Percentiles rank a stretch among this genome's conserved stretches.
These are phyloP conservation scores for Pecoramyces ruminantium DNA, from an alignment of 192 early-diverging fungal species.

Conservation along the genomic window DNA sequence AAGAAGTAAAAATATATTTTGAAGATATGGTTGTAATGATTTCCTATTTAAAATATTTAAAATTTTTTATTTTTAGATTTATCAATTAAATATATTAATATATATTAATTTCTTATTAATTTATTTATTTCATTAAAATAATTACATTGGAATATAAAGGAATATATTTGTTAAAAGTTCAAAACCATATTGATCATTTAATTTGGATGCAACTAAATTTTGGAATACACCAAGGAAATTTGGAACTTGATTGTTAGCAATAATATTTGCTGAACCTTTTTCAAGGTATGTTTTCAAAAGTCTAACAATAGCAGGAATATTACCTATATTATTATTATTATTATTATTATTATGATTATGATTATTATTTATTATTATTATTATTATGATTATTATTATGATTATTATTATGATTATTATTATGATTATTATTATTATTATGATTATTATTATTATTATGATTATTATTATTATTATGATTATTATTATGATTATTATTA, in stretches of 20 bases:
- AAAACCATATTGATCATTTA: slow-evolving; percentile 76
- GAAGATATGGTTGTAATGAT: slow-evolving; percentile 27
- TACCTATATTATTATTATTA: slow-evolving; percentile 28
- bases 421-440: no score
- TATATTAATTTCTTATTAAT: no score
- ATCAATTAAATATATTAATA: no score
- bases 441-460: no score
- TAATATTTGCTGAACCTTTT: slow-evolving; percentile 50
- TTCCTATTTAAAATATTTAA: slow-evolving; percentile 4
- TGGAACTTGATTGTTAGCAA: slow-evolving; percentile 50
- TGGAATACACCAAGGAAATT: slow-evolving; percentile 86
- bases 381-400: no score
- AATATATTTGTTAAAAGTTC: slow-evolving; percentile 62
- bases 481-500: no score
- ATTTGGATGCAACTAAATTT: slow-evolving; percentile 66
- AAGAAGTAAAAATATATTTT: slow-evolving; percentile 39
- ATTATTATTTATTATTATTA: no score
- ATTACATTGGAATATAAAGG: slow-evolving; percentile 48
- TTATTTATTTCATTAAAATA: no score
- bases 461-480: no score
- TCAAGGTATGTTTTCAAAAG: slow-evolving; percentile 73
- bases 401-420: no score
- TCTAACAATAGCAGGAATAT: slow-evolving; percentile 84
- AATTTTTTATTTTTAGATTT: no score
- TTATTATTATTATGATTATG: no score